Conservation (phyloP, 2,329 filamentous ascomycete species). For the Botryosphaeria dothidea region DNA sequence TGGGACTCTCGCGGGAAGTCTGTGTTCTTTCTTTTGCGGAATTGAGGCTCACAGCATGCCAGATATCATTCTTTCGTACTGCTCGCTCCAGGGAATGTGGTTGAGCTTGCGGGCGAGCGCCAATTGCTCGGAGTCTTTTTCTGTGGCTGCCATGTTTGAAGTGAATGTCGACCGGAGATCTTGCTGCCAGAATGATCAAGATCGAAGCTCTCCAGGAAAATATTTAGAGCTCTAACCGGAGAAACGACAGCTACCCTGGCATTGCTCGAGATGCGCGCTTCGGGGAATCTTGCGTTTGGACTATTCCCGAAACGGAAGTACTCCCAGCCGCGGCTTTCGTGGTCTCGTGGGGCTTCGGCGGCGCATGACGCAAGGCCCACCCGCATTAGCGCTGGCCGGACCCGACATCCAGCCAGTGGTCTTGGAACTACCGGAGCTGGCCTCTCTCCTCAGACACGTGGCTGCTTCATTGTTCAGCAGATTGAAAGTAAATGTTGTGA, state of each 20-base stretch:
- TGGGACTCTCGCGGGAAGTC: no score
- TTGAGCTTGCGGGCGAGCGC: constrained; percentile 50
- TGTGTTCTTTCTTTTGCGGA: background rate
- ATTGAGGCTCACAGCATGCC: constrained; percentile 54
- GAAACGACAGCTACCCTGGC: background rate
- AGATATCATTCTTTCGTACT: constrained; percentile 66
- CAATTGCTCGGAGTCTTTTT: constrained; percentile 47
- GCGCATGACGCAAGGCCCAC: background rate
- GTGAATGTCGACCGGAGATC: no score
- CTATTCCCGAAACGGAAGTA: background rate
- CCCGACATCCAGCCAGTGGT: background rate
- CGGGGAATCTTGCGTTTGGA: background rate
- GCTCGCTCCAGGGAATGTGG: constrained; percentile 59
- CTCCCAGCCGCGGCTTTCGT: constrained; percentile 1
- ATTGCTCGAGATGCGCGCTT: background rate
- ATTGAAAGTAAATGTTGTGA: no score
- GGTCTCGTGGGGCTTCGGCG: background rate
- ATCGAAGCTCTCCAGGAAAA: no score
- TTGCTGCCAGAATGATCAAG: no score
- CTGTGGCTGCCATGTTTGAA: constrained; percentile 40
- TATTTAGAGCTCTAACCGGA: background rate
- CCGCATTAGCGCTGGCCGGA: background rate
- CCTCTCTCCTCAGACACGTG: background rate
- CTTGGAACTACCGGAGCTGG: background rate
- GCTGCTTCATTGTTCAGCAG: background rate